Evolutionary conservation across 2,329 filamentous ascomycete genomes (phyloP), one percentile per base, ranked within the genome.

Genomic region (Emergomyces orientalis): DNA sequence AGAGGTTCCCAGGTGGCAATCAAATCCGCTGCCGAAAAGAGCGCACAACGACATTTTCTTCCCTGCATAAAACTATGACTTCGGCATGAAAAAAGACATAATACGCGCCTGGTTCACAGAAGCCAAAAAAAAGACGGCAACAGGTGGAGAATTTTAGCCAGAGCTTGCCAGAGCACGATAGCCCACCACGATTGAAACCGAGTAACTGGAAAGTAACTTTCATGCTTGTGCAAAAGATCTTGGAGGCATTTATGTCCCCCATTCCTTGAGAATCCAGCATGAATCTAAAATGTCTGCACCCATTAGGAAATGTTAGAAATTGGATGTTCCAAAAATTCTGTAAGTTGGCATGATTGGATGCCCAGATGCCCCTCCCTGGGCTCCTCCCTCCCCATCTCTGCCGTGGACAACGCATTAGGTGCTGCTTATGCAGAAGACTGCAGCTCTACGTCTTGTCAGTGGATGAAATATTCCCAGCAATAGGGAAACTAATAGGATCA

Each of bases 401-500:
- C 17, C 19, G 32, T 39, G 54, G 39, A 39, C 54, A 56, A 34
- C 54, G 32, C 54, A 56, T 56, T 37, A 37, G 34, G 34, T 25
- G 54, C 17, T 25, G 9, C 32, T 7, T n/a, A 25, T 39, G 32
- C 54, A 39, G 34, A 37, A 37, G 17, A 1, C 54, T 56, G 32
- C 27, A 56, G 54, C 32, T 47, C 22, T 32, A 27, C 25, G n/a
- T 22, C 11, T 17, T 32, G 25, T 59, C 37, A 30, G 27, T 45
- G 56, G 56, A 45, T n/a, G 27, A 25, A 39, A 22, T n/a, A 7
- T 47, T 59, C 56, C 55, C 56, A 59, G 56, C 41, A 39, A 32
- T 32, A 59, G 41, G 56, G 56, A 43, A 59, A 59, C 56, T 59
- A 59, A 59, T 59, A 59, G 56, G 56, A 45, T 45, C 56, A 32